Evolutionary conservation across 2,329 filamentous ascomycete genomes (phyloP).

Genomic region (Colletotrichum sp.): DNA sequence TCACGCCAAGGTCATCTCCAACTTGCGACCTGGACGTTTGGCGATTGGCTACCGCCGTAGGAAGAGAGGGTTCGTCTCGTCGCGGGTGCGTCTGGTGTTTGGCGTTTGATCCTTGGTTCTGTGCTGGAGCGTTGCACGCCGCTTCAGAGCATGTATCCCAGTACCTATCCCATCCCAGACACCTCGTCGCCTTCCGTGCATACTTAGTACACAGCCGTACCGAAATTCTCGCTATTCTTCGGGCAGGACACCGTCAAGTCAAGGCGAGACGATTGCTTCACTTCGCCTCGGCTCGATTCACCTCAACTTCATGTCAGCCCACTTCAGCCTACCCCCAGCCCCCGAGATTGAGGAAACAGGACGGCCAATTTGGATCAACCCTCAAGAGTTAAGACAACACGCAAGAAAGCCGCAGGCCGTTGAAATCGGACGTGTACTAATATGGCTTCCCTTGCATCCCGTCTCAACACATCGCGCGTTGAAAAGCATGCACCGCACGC

Average conservation of each 20-base stretch:
- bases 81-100: conserved; percentile 11
- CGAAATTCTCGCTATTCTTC: background rate
- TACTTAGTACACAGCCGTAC: background rate
- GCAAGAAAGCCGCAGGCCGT: background rate
- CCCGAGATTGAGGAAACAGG: background rate
- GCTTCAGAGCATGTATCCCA: background rate
- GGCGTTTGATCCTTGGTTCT: background rate
- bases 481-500: background rate
- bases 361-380: background rate
- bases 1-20: background rate
- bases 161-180: background rate
- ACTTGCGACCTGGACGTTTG: background rate
- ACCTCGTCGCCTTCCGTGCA: background rate
- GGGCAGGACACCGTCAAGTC: background rate
- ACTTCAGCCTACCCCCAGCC: background rate
- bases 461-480: background rate
- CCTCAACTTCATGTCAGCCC: background rate
- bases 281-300: background rate
- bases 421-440: background rate
- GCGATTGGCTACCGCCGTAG: background rate
- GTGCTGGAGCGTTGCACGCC: background rate
- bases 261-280: background rate
- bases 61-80: conserved; percentile 11
- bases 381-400: background rate
- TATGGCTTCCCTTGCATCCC: background rate